Evolutionary conservation across 2,329 filamentous ascomycete species (phyloP).

Genomic region (Colletotrichum ledebouriae): DNA sequence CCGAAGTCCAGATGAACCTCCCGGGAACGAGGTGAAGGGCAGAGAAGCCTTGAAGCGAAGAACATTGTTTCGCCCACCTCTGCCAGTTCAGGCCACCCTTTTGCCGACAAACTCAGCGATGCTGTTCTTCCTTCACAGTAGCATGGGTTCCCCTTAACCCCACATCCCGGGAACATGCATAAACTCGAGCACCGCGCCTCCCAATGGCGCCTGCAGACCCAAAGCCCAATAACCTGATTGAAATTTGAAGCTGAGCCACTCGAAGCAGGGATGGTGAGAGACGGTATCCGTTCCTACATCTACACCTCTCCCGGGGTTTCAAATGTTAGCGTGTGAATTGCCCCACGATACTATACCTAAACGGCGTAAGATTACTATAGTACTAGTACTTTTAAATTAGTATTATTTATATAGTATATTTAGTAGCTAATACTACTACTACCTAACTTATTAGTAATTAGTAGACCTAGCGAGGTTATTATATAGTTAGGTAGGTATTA

Average conservation of each 20-base stretch:
- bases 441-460: too few species aligned
- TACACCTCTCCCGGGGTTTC: too few species aligned
- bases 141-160: slow-evolving; percentile 26
- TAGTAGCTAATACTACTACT: too few species aligned
- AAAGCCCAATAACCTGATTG: not conserved
- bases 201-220: not conserved
- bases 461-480: too few species aligned
- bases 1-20: slow-evolving; percentile 33
- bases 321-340: too few species aligned
- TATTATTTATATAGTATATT: too few species aligned
- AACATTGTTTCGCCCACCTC: slow-evolving; percentile 10
- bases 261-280: slow-evolving; percentile 16
- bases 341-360: too few species aligned
- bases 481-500: too few species aligned
- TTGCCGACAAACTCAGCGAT: not conserved
- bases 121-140: not conserved
- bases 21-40: not conserved
- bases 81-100: slow-evolving; percentile 2
- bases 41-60: not conserved
- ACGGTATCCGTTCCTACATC: not conserved
- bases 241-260: not conserved
- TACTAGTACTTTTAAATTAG: too few species aligned
- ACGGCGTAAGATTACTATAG: too few species aligned
- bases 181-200: slow-evolving; percentile 2
- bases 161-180: slow-evolving; percentile 19